These are phyloP conservation scores for Taxillus chinensis DNA, from an alignment of 164 flowering plant genomes.

Conservation along the genomic window DNA sequence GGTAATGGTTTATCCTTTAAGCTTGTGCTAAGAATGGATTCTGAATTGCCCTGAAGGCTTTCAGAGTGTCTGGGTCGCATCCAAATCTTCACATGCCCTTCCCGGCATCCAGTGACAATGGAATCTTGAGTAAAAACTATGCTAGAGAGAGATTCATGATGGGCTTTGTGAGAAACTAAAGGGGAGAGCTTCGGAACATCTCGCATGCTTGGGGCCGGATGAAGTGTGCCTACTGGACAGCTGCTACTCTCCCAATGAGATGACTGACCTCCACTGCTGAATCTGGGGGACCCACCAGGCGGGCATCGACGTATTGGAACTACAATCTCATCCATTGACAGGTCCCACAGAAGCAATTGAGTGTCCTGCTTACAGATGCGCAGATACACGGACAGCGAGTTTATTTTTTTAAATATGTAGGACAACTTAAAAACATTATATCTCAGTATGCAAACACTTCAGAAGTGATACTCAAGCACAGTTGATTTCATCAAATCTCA, in stretches of 20 bases:
- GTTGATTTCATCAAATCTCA: too few species aligned
- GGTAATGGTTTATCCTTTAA: conserved; percentile 45
- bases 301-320: conserved; percentile 79
- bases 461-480: too few species aligned
- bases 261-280: conserved; percentile 76
- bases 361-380: conserved; percentile 57
- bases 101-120: conserved; percentile 75
- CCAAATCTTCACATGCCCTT: conserved; percentile 92
- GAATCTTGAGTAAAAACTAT: conserved; percentile 77
- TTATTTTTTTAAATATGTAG: neutral
- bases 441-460: neutral
- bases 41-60: conserved; percentile 44
- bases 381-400: too few species aligned
- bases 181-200: conserved; percentile 96
- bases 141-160: conserved; percentile 87
- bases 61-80: conserved; percentile 65
- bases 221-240: conserved; percentile 68
- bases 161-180: conserved; percentile 78
- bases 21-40: conserved; percentile 29
- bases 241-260: conserved; percentile 65
- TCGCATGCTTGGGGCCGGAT: conserved; percentile 87
- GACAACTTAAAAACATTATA: neutral
- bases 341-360: conserved; percentile 90
- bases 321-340: conserved; percentile 88
- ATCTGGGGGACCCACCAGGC: conserved; percentile 90